Base-by-base conservation (phyloP, 2,329 filamentous ascomycete genomes). In the Colletotrichum brevisporum region DNA sequence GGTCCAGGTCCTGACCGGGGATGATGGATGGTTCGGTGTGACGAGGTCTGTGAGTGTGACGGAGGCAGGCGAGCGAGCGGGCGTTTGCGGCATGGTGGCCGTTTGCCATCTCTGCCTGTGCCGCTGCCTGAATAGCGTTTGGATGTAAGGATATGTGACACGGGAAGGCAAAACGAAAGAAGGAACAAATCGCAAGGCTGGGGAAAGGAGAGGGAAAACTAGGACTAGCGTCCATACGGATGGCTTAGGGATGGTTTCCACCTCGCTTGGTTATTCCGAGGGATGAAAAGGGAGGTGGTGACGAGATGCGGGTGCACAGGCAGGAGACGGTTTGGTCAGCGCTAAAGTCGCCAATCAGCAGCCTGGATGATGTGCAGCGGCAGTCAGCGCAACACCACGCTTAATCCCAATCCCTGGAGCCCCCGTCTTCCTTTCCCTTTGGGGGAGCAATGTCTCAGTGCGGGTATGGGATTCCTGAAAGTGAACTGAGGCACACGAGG, bases 151-250 rank as follows among this genome's bases (percentile, higher is more conserved):
- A n/a, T n/a, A 41, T 63, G n/a, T 50, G 12, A 13, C 27, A 21
- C 5, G n/a, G 41, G 27, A 43, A 43, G 13, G 16, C 41, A n/a
- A n/a, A 5, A 43, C 15, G 41, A 5, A 53, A 64, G 26, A 24
- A 54, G 50, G 39, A 50, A 27, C 24, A 69, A 50, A 50, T 51
- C 21, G 61, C 66, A 48, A 69, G 66, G 66, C 66, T 66, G 61
- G 61, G 50, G 6, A 39, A 18, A 48, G 16, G 61, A 43, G 6
- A 39, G 16, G 31, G 15, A 18, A 48, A 3, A 24, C 21, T 24
- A 24, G 31, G 31, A 36, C 31, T 21, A 18, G 8, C 13, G 18
- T 5, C 8, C 16, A 8, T n/a, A 31, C 21, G 50, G 15, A 15
- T n/a, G n/a, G 36, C 21, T 24, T 4, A n/a, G 59, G n/a, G 16